phyloP scores from a whole-genome alignment of 345 rosid species.

The Aethionema arabicum region DNA sequence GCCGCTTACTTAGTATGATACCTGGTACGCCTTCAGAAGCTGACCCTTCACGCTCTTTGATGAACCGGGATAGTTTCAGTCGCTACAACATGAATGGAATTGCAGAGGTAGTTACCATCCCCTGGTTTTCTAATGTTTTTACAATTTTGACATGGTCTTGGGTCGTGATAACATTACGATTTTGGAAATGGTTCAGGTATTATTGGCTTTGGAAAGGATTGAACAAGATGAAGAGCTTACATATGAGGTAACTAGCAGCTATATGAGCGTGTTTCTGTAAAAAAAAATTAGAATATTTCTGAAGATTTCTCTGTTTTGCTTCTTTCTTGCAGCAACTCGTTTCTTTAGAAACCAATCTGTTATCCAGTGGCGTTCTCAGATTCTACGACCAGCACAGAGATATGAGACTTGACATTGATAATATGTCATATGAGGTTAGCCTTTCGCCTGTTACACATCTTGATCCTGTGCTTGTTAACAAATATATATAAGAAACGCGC shows the following conservation, averaged over 20 bases:
- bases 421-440: conserved; percentile 96
- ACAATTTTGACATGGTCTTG: conserved; percentile 20
- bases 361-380: conserved; percentile 55
- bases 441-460: conserved; percentile 5
- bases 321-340: conserved; percentile 66
- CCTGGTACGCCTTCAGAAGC: conserved; percentile 56
- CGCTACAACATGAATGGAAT: conserved; percentile 69
- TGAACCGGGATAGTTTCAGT: conserved; percentile 52
- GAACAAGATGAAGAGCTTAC: conserved; percentile 75
- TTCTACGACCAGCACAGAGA: conserved; percentile 87
- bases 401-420: conserved; percentile 94
- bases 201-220: conserved; percentile 84
- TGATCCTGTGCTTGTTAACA: neutral
- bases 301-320: conserved; percentile 6
- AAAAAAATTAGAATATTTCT: conserved; percentile 5
- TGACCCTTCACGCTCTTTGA: conserved; percentile 41
- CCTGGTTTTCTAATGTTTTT: conserved; percentile 25
- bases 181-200: conserved; percentile 45
- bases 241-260: conserved; percentile 56
- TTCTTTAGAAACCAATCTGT: conserved; percentile 71
- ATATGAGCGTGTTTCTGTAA: conserved; percentile 25
- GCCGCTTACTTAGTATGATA: conserved; percentile 33
- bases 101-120: conserved; percentile 63
- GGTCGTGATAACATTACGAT: conserved; percentile 6
- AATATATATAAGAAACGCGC: neutral